Evolutionary conservation across 164 flowering plant species (phyloP).

Genomic region (Umbilicus rupestris): DNA sequence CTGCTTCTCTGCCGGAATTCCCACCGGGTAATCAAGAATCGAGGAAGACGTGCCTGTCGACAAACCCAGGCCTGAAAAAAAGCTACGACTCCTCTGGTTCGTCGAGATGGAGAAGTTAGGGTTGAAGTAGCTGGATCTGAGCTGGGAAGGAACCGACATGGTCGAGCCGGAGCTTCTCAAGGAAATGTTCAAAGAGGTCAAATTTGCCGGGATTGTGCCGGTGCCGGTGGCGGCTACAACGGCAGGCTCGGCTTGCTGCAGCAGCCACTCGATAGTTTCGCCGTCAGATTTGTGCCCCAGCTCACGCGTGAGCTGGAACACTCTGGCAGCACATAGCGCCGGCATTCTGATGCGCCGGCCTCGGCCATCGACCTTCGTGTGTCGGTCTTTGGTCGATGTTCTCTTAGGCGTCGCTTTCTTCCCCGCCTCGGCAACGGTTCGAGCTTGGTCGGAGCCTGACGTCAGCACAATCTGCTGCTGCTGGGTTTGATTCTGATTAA

Average conservation of each 20-base stretch:
- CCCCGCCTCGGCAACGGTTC: constrained; percentile 9
- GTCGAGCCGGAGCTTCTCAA: constrained; percentile 51
- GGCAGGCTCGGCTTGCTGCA: constrained; percentile 67
- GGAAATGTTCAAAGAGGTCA: constrained; percentile 56
- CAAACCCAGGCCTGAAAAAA: constrained; percentile 32
- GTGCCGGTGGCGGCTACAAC: constrained; percentile 70
- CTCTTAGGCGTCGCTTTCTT: constrained; percentile 51
- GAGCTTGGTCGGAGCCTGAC: constrained; percentile 10
- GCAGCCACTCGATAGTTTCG: constrained; percentile 62
- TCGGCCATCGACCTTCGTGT: constrained; percentile 64
- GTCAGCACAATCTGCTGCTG: constrained; percentile 13
- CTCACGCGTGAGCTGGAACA: constrained; percentile 62
- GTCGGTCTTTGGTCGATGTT: constrained; percentile 56
- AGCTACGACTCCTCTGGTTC: constrained; percentile 16
- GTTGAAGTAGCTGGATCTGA: constrained; percentile 35
- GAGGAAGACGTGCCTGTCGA: constrained; percentile 23
- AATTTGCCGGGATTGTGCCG: constrained; percentile 67
- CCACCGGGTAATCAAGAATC: constrained; percentile 22
- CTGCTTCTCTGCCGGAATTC: constrained; percentile 2
- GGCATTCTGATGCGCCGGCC: constrained; percentile 71
- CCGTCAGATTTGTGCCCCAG: constrained; percentile 69
- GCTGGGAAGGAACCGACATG: constrained; percentile 56
- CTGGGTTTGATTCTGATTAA: constrained; percentile 24
- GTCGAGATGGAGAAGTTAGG: constrained; percentile 31
- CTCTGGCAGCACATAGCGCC: constrained; percentile 59